A percentile compares a stretch with the other conserved stretches of the same genome.
Conservation (phyloP, 257 asterid species). For the Nicotiana undulata region DNA sequence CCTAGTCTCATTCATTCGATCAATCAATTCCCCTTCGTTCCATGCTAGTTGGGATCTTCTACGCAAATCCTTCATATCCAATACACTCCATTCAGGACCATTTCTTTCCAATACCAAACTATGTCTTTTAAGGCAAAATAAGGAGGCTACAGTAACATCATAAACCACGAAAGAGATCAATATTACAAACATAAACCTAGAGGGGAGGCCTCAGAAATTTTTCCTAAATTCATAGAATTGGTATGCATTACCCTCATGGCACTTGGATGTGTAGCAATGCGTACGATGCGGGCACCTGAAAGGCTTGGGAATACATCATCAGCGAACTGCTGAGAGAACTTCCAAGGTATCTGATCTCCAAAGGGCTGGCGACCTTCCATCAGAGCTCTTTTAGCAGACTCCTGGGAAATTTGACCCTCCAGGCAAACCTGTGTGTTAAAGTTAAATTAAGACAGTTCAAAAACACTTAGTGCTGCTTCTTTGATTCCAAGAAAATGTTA, state of each 20-base stretch:
- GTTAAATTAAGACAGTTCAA: neutral
- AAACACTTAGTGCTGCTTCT: neutral
- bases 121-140: neutral
- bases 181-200: neutral
- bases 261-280: constrained; percentile 96
- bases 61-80: neutral
- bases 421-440: constrained; percentile 47
- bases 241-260: constrained; percentile 74
- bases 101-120: neutral
- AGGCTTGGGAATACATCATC: constrained; percentile 74
- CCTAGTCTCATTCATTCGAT: neutral
- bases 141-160: neutral
- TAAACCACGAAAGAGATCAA: neutral
- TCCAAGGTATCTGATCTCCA: constrained; percentile 98
- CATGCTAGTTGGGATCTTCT: neutral
- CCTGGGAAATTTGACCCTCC: constrained; percentile 83
- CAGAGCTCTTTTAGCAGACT: constrained; percentile 63
- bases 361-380: constrained; percentile 64
- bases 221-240: neutral
- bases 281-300: constrained; percentile 95
- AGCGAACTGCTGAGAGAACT: constrained; percentile 68
- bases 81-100: neutral
- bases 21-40: neutral
- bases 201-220: neutral
- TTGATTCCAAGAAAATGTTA: neutral